phyloP scores from a whole-genome alignment of 306 rosid species.

The Gleditsia sinensis region DNA sequence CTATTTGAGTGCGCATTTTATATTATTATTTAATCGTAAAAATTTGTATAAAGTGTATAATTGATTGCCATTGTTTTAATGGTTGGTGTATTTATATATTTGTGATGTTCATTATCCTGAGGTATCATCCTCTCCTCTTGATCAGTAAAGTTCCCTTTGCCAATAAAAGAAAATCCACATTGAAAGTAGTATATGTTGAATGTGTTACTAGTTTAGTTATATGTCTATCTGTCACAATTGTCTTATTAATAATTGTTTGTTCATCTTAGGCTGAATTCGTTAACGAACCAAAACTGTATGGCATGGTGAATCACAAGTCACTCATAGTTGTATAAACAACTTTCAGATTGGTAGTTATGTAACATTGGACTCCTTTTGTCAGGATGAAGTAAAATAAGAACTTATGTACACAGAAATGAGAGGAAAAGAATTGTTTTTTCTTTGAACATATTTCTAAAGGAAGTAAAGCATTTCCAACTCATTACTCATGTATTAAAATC shows the following conservation, averaged over 20 bases:
- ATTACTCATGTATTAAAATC: too few relatives aligned
- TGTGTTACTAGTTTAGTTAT: not conserved
- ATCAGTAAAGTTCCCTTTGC: not conserved
- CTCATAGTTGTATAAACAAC: not conserved
- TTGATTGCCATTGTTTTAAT: not conserved
- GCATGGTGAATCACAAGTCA: conserved; percentile 22
- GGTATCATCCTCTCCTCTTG: not conserved
- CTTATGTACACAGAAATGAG: not conserved
- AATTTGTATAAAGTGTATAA: not conserved
- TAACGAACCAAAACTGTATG: conserved; percentile 24
- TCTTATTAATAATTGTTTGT: conserved; percentile 9
- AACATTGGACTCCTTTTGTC: conserved; percentile 15
- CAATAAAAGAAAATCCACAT: not conserved
- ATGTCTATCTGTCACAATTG: conserved; percentile 1
- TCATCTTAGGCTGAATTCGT: conserved; percentile 19
- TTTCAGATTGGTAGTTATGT: conserved; percentile 22
- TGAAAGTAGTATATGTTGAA: not conserved
- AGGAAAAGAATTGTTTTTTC: conserved; percentile 8
- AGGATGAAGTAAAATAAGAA: conserved; percentile 27
- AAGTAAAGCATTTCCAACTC: not conserved
- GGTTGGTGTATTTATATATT: too few relatives aligned
- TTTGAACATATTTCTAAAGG: not conserved
- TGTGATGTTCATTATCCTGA: not conserved
- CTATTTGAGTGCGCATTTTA: not conserved
- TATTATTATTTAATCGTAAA: conserved; percentile 2